Percentiles rank a stretch among this genome's conserved stretches.
Conservation (phyloP, 805 yeast genomes). For the Komagataella mondaviorum region DNA sequence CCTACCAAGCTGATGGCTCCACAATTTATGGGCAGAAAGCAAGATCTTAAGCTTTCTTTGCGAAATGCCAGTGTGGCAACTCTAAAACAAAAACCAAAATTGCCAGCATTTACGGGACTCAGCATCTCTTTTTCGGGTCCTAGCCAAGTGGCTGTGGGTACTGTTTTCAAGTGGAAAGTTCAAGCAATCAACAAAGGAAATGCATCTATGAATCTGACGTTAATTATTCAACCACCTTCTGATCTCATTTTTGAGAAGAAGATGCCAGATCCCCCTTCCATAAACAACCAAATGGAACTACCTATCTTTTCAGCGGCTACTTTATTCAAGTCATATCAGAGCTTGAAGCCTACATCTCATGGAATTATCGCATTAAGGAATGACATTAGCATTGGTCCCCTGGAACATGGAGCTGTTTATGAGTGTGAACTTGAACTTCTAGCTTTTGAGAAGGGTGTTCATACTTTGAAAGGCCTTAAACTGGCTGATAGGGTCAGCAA, state of each 20-base stretch:
- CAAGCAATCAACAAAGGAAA: conserved; percentile 50
- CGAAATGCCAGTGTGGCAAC: conserved; percentile 5
- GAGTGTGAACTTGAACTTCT: conserved; percentile 49
- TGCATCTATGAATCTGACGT: conserved; percentile 35
- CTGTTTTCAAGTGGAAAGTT: conserved; percentile 46
- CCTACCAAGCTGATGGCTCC: conserved; percentile 10
- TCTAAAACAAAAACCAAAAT: conserved; percentile 10
- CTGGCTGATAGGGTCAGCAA: conserved; percentile 51
- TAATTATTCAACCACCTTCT: conserved; percentile 26
- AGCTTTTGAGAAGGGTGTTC: conserved; percentile 54
- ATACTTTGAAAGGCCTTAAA: conserved; percentile 49
- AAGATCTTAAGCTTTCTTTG: conserved; percentile 6
- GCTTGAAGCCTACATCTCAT: conserved; percentile 17
- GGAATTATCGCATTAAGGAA: conserved; percentile 56
- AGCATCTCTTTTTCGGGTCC: conserved; percentile 50
- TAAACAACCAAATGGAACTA: conserved; percentile 10
- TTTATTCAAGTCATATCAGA: conserved; percentile 12
- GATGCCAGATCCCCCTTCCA: conserved; percentile 19
- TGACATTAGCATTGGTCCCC: conserved; percentile 49
- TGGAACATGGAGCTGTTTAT: conserved; percentile 47
- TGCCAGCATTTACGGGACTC: conserved; percentile 17
- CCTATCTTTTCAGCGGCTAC: conserved; percentile 16
- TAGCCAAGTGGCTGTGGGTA: conserved; percentile 45
- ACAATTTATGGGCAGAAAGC: conserved; percentile 19
- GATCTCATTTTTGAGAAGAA: conserved; percentile 21